Evolutionary conservation across 805 yeast species (phyloP), one percentile per base, ranked within the genome.

Genomic region (Teunomyces aglyptinius): DNA sequence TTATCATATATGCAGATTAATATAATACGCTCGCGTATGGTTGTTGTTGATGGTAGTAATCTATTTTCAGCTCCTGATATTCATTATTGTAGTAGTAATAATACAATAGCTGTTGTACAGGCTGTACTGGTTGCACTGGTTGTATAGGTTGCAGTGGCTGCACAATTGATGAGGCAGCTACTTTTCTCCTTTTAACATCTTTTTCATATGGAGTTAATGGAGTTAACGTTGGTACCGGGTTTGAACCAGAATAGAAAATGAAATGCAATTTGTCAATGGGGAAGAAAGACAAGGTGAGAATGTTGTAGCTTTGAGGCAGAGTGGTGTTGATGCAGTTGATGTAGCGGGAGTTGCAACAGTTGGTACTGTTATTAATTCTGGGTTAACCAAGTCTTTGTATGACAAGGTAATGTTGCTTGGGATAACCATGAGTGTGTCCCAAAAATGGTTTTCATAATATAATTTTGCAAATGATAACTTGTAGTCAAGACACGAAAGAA

Each of bases 401-500:
- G 36, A 32, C 33, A 24, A 13, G 15, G 38, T n/a, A 5, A 41
- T 13, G 10, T 12, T 35, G 19, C 45, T 41, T 11, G 42, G 19
- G 29, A 44, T 36, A 34, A 53, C 52, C 40, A 53, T 44, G 15
- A 43, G 34, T 22, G 47, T 52, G 31, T 32, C 31, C 70, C 70
- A 67, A 44, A 66, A 64, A 8, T 51, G 29, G 1, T 42, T 43
- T 39, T 63, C 66, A 3, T 41, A 38, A 40, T 47, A 48, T 12
- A 64, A 44, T 41, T 50, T 43, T 13, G 53, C 53, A 47, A 59
- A 67, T 6, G 63, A 57, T n/a, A 67, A 49, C 22, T 56, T 56
- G 49, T 60, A 67, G 53, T 65, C 52, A 16, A 65, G 47, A 6
- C 57, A 52, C 27, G 55, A 50, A 39, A 65, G 54, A 44, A 62